These are phyloP conservation scores for Phyllostachys edulis DNA, from an alignment of 176 grass and related monocot genomes.

Conservation along the genomic window DNA sequence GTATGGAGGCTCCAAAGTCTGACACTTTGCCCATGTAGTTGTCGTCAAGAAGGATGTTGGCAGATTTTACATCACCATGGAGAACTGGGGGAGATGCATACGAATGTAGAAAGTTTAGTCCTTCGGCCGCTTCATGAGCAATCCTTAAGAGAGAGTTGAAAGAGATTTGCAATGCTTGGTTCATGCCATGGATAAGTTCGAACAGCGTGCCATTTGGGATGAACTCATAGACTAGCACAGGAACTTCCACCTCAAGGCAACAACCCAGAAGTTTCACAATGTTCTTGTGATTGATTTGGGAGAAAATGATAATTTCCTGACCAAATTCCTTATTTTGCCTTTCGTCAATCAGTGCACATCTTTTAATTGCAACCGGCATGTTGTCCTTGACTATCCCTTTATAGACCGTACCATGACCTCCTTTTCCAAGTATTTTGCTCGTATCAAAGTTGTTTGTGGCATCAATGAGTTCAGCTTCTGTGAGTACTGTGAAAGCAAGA, in stretches of 20 bases:
- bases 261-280: constrained; percentile 33
- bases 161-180: constrained; percentile 11
- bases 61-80: constrained; percentile 40
- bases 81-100: constrained; percentile 31
- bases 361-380: not conserved
- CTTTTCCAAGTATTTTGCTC: constrained; percentile 35
- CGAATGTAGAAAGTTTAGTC: constrained; percentile 17
- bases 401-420: constrained; percentile 43
- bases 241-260: constrained; percentile 44
- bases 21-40: constrained; percentile 38
- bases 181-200: constrained; percentile 36
- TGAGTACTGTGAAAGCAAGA: constrained; percentile 36
- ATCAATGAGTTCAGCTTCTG: constrained; percentile 24
- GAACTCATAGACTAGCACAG: constrained; percentile 39
- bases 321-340: constrained; percentile 42
- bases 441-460: constrained; percentile 52
- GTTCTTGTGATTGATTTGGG: constrained; percentile 41
- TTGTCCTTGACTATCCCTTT: constrained; percentile 30
- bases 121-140: constrained; percentile 31
- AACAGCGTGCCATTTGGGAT: constrained; percentile 8
- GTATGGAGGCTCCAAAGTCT: constrained; percentile 41
- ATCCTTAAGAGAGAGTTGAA: constrained; percentile 30
- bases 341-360: constrained; percentile 2
- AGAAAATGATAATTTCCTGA: constrained; percentile 41
- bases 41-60: constrained; percentile 29